A percentile compares a stretch with the other conserved stretches of the same genome.
These are phyloP conservation scores for Phytophthora aleatoria DNA, from an alignment of 352 stramenopile genomes.

Conservation along the genomic window DNA sequence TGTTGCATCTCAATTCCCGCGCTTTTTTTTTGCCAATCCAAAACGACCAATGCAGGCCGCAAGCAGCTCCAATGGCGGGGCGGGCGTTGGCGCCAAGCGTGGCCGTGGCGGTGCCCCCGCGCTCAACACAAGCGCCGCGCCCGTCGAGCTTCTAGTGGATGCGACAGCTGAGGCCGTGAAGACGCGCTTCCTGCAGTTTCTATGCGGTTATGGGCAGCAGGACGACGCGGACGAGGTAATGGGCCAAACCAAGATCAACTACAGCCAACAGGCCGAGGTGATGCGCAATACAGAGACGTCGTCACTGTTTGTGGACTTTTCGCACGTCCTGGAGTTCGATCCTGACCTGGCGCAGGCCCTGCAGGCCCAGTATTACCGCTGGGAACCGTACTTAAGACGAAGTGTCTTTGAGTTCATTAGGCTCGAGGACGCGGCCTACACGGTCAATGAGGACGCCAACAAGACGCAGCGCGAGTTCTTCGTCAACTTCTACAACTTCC, in stretches of 20 bases:
- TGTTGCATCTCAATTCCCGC: slow-evolving; percentile 4
- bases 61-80: slow-evolving; percentile 5
- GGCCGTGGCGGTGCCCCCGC: slow-evolving; percentile 39
- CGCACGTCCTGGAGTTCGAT: slow-evolving; percentile 84
- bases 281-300: slow-evolving; percentile 89
- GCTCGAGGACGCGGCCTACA: slow-evolving; percentile 76
- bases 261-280: slow-evolving; percentile 85
- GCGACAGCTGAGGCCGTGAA: slow-evolving; percentile 82
- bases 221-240: slow-evolving; percentile 22
- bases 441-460: slow-evolving; percentile 80
- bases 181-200: slow-evolving; percentile 82
- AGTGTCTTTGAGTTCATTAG: slow-evolving; percentile 84
- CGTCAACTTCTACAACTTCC: slow-evolving; percentile 91
- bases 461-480: slow-evolving; percentile 86
- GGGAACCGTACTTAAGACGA: slow-evolving; percentile 76
- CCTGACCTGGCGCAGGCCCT: slow-evolving; percentile 80
- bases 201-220: slow-evolving; percentile 76
- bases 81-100: slow-evolving; percentile 42
- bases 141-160: slow-evolving; percentile 71
- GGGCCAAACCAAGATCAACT: slow-evolving; percentile 56
- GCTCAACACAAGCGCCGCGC: slow-evolving; percentile 42
- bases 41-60: slow-evolving; percentile 20
- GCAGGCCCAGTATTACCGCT: slow-evolving; percentile 87
- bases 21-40: slow-evolving; percentile 13
- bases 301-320: slow-evolving; percentile 89